Conservation (phyloP, 208 protist genomes). For the Leishmania gerbilli region DNA sequence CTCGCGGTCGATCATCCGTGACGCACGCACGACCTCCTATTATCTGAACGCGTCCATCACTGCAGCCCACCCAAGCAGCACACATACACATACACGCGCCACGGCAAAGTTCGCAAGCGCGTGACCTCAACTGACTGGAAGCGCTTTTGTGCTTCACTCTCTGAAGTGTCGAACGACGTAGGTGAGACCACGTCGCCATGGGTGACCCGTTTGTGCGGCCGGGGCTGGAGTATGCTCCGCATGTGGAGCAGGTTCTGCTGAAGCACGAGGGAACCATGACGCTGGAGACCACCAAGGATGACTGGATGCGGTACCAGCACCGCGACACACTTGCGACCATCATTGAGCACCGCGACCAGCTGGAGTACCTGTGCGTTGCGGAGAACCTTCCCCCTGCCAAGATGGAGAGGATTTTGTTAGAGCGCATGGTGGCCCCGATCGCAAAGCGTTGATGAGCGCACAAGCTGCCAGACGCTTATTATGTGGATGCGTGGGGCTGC, state of each 20-base stretch:
- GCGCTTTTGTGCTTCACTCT: neutral
- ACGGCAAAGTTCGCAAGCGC: neutral
- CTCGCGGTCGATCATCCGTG: neutral
- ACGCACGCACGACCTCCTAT: neutral
- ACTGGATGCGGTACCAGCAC: slow-evolving; percentile 89
- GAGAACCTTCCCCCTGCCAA: slow-evolving; percentile 81
- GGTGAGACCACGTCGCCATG: slow-evolving; percentile 28
- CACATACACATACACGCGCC: neutral
- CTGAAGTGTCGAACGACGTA: neutral
- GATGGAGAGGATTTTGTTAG: slow-evolving; percentile 78
- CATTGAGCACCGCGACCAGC: slow-evolving; percentile 66
- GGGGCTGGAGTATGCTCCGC: slow-evolving; percentile 80
- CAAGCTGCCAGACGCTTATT: neutral
- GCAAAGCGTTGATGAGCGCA: slow-evolving; percentile 36
- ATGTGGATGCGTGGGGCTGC: neutral
- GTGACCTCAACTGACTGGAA: neutral
- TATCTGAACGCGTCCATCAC: neutral
- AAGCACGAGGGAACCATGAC: slow-evolving; percentile 85
- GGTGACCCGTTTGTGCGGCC: slow-evolving; percentile 90
- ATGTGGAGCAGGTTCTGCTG: slow-evolving; percentile 85
- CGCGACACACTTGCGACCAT: slow-evolving; percentile 86
- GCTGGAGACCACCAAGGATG: slow-evolving; percentile 77
- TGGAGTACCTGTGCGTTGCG: slow-evolving; percentile 71
- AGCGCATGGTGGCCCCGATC: slow-evolving; percentile 73
- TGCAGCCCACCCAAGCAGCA: neutral